phyloP scores from a whole-genome alignment of 306 rosid genomes.

The Sicyos baderoa region DNA sequence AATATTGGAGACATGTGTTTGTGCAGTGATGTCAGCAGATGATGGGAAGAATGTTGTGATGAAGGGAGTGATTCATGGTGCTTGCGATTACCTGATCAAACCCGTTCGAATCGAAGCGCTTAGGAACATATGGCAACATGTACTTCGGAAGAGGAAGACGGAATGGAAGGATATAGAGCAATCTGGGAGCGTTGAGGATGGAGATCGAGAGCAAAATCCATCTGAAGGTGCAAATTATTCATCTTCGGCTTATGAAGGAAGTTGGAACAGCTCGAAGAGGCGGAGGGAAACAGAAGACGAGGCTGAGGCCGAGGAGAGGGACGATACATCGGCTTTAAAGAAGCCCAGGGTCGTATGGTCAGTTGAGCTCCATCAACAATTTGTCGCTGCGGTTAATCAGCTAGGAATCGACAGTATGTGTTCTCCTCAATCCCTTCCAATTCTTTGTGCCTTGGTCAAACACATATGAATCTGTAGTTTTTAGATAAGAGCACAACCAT shows the following conservation, averaged over 20 bases:
- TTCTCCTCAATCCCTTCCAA: slow-evolving; percentile 10
- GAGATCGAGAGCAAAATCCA: slow-evolving; percentile 64
- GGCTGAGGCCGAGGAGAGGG: slow-evolving; percentile 68
- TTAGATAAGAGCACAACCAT: neutral
- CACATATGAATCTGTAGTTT: neutral
- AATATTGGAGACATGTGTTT: slow-evolving; percentile 20
- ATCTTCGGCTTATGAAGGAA: slow-evolving; percentile 87
- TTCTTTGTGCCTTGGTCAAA: neutral
- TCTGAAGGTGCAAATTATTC: slow-evolving; percentile 89
- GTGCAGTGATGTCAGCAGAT: slow-evolving; percentile 97
- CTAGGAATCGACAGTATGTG: slow-evolving; percentile 88
- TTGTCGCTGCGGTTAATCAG: slow-evolving; percentile 92
- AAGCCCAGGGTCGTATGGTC: slow-evolving; percentile 98
- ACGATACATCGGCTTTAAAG: slow-evolving; percentile 77
- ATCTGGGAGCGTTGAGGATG: slow-evolving; percentile 92
- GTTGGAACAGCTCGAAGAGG: slow-evolving; percentile 67
- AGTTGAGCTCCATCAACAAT: slow-evolving; percentile 95
- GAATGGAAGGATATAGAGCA: slow-evolving; percentile 86
- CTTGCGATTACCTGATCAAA: slow-evolving; percentile 89
- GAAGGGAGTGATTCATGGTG: slow-evolving; percentile 98
- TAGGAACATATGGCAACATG: slow-evolving; percentile 97
- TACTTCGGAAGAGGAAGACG: slow-evolving; percentile 74
- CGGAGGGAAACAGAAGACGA: slow-evolving; percentile 91
- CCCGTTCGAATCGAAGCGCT: slow-evolving; percentile 95
- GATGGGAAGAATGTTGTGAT: slow-evolving; percentile 81